Percentiles rank a stretch among this genome's conserved stretches.
Evolutionary conservation across 2,329 filamentous ascomycete species (phyloP).

Genomic region (Pseudocercospora pini-densiflorae): DNA sequence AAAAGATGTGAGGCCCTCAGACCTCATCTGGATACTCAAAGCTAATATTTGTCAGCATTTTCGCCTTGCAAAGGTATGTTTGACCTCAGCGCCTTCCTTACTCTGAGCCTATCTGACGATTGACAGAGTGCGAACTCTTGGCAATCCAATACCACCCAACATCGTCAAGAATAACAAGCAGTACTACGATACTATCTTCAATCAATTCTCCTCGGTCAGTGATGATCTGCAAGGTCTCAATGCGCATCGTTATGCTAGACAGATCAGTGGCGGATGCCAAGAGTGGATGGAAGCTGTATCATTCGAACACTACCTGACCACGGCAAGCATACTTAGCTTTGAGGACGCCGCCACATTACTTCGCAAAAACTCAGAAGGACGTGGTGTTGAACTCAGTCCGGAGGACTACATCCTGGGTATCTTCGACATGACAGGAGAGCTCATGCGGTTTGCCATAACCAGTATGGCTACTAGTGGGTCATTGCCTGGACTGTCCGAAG

Average conservation of each 20-base stretch:
- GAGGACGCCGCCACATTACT: constrained; percentile 58
- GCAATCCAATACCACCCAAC: constrained; percentile 66
- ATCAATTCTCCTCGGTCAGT: constrained; percentile 69
- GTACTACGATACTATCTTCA: constrained; percentile 72
- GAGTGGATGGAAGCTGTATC: constrained; percentile 92
- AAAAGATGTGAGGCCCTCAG: constrained; percentile 77
- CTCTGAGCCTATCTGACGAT: not conserved
- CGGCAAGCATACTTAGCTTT: constrained; percentile 73
- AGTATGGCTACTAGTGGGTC: constrained; percentile 75
- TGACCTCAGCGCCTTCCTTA: constrained; percentile 9
- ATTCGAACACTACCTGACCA: constrained; percentile 84
- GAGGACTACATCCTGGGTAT: constrained; percentile 90
- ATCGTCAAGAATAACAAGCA: constrained; percentile 72
- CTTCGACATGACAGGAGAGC: constrained; percentile 91
- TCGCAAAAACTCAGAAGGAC: constrained; percentile 41
- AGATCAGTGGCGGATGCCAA: constrained; percentile 81
- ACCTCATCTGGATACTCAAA: not conserved
- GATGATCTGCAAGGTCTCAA: constrained; percentile 79
- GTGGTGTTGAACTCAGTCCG: constrained; percentile 68
- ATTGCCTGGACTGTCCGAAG: constrained; percentile 49
- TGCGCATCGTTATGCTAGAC: constrained; percentile 77
- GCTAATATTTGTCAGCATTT: constrained; percentile 64
- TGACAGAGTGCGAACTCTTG: constrained; percentile 63
- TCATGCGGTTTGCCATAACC: constrained; percentile 96
- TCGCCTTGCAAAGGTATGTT: constrained; percentile 74